phyloP scores from a whole-genome alignment of 2,329 filamentous ascomycete species.

The Exophiala phaeomuriformis region DNA sequence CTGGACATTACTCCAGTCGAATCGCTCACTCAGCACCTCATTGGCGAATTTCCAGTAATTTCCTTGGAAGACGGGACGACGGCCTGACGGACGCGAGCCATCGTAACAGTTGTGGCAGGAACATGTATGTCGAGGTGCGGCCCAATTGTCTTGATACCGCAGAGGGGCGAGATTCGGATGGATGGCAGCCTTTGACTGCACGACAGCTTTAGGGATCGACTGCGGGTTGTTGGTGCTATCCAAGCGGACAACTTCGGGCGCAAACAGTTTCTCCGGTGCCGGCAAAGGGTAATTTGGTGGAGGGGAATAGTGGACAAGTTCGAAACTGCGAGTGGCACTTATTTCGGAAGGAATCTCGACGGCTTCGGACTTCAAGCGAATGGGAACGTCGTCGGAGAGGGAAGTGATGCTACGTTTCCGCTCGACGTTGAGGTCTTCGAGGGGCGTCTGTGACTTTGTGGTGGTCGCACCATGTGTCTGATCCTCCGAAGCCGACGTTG shows the following conservation, averaged over 20 bases:
- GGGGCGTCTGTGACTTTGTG: not conserved
- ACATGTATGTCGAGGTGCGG: slow-evolving; percentile 4
- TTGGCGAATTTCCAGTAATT: slow-evolving; percentile 25
- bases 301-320: slow-evolving; percentile 15
- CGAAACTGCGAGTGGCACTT: slow-evolving; percentile 8
- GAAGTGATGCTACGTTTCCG: slow-evolving; percentile 8
- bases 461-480: slow-evolving; percentile 2
- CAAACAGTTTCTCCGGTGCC: slow-evolving; percentile 13
- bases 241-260: slow-evolving; percentile 14
- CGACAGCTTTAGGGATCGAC: slow-evolving; percentile 10
- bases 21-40: slow-evolving; percentile 20
- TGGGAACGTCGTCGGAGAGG: slow-evolving; percentile 4
- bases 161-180: slow-evolving; percentile 6
- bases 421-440: slow-evolving; percentile 1
- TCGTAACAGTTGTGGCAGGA: slow-evolving; percentile 5
- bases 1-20: slow-evolving; percentile 14
- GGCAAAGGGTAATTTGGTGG: slow-evolving; percentile 5
- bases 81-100: slow-evolving; percentile 7
- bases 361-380: not conserved
- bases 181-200: slow-evolving; percentile 5
- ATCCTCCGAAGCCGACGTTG: slow-evolving; percentile 1
- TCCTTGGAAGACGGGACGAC: slow-evolving; percentile 11
- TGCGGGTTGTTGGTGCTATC: slow-evolving; percentile 1
- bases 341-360: not conserved
- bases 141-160: slow-evolving; percentile 15